Evolutionary conservation across 1,284 basidiomycete genomes (phyloP), one percentile per base, ranked within the genome.

Genomic region (Porodaedalea pini): DNA sequence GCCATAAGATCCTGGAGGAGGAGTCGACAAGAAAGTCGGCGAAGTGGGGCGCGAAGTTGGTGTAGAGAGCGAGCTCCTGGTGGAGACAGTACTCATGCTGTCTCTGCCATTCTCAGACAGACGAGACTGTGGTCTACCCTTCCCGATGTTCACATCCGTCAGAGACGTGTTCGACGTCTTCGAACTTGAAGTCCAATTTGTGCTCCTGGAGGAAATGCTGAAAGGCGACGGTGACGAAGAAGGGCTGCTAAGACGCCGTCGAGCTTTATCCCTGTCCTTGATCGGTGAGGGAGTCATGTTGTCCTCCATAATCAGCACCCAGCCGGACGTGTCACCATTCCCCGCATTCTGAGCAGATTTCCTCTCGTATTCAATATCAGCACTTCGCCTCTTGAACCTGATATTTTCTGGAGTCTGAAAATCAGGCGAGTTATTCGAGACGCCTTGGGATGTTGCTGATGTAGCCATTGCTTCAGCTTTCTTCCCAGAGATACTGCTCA

Each of bases 251-350:
- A 78, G 69, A 63, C 85, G 77, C 58, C 85, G 75, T 55, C 75
- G 69, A 58, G 81, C 80, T 59, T 79, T 78, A 53, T 80, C 78
- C 60, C 75, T 73, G 51, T 78, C 74, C 67, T 82, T 85, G 37
- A 74, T 74, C 19, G 85, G 86, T n/a, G 83, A 83, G 15, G 88
- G 86, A 23, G 31, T 58, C 59, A 55, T 59, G 0, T 85, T 82
- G 64, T 89, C 88, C 62, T 90, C 88, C 87, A 89, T 88, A 53
- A 90, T 87, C 29, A 90, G 78, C 36, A 90, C 88, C 88, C 88
- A 90, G 51, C 88, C 88, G 27, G 86, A 81, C 3, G 82, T 74
- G 65, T 88, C 87, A 23, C 77, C 78, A 37, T 52, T 54, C 13
- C 19, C 19, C 17, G 47, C 19, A 31, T 27, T 51, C 13, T 17